Percentiles rank a stretch among this genome's conserved stretches.
Evolutionary conservation across 129 eudicot genomes (phyloP).

Genomic region (Chrysanthemum lavandulifolium): DNA sequence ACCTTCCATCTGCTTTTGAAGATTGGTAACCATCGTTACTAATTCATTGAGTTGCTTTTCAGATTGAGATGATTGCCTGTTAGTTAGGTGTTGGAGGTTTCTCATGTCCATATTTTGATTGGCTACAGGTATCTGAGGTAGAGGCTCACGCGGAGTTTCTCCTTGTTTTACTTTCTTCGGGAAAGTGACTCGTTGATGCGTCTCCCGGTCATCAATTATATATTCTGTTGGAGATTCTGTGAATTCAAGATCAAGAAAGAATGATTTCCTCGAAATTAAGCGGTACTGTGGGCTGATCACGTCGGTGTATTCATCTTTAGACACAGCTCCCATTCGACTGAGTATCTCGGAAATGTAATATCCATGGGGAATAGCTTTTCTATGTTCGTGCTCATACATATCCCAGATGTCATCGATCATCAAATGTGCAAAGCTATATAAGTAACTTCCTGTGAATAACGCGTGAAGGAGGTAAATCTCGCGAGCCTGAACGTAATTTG

Average conservation of each 20-base stretch:
- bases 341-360: slow-evolving; percentile 1
- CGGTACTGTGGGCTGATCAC: not conserved
- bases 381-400: slow-evolving; percentile 3
- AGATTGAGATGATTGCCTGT: not conserved
- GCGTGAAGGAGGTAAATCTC: slow-evolving; percentile 10
- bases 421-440: slow-evolving; percentile 14
- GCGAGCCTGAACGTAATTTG: not conserved
- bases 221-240: slow-evolving; percentile 6
- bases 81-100: not conserved
- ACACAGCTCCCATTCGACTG: not conserved
- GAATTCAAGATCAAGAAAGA: not conserved
- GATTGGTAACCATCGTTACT: not conserved
- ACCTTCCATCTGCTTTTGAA: not conserved
- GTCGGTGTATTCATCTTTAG: not conserved
- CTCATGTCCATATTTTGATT: not conserved
- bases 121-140: not conserved
- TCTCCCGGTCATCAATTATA: not conserved
- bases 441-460: not conserved
- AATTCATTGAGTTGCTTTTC: not conserved
- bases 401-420: slow-evolving; percentile 13
- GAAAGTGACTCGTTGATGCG: not conserved
- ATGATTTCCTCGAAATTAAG: not conserved
- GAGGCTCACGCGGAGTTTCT: not conserved
- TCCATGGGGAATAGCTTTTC: not conserved
- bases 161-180: not conserved